Evolutionary conservation across 257 asterid genomes (phyloP).

Genomic region (Capsicum chinense): DNA sequence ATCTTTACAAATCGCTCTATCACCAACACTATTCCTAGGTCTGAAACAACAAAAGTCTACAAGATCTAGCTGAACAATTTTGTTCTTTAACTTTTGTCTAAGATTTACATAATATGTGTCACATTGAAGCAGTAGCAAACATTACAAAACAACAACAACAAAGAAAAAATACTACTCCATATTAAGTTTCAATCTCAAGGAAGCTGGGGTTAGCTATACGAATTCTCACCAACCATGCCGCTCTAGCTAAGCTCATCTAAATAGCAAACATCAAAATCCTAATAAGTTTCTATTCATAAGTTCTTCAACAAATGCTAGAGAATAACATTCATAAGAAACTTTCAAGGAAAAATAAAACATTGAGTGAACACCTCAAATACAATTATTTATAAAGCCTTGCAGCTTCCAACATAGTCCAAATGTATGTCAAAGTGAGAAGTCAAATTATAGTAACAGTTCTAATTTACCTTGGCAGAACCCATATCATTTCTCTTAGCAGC

Average conservation of each 20-base stretch:
- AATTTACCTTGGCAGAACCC: slow-evolving; percentile 94
- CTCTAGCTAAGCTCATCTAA: neutral
- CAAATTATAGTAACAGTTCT: neutral
- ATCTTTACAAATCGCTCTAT: neutral
- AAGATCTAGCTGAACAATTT: neutral
- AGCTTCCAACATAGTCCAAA: neutral
- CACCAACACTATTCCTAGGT: neutral
- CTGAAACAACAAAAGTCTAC: neutral
- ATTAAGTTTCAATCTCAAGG: too few species aligned
- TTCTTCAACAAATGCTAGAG: slow-evolving; percentile 15
- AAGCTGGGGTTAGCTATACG: neutral
- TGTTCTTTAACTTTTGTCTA: neutral
- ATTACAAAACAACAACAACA: neutral
- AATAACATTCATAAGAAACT: neutral
- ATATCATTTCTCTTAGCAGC: slow-evolving; percentile 94
- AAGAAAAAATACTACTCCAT: neutral
- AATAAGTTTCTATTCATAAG: neutral
- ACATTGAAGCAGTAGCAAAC: neutral
- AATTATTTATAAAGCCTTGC: neutral
- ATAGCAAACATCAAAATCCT: neutral
- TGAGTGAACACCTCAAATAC: neutral
- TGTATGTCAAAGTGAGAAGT: too few species aligned
- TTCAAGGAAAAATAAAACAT: neutral
- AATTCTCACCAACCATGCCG: neutral
- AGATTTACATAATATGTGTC: neutral